Conservation (phyloP, 2,329 filamentous ascomycete genomes). For the Nemania bipapillata region DNA sequence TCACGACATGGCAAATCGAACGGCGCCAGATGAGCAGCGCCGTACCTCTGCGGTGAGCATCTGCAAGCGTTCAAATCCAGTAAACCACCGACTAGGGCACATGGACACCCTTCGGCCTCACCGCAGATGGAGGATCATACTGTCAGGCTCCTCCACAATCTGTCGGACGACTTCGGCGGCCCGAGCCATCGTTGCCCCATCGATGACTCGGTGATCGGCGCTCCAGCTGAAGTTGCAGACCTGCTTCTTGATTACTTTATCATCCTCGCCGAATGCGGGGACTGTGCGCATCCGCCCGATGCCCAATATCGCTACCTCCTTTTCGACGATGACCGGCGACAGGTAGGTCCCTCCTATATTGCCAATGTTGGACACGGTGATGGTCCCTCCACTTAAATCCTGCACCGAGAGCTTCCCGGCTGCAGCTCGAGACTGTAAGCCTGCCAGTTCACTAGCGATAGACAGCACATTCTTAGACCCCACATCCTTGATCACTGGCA, state of each 20-base stretch:
- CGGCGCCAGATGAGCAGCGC: constrained; percentile 11
- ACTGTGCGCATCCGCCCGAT: constrained; percentile 83
- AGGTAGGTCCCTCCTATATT: constrained; percentile 94
- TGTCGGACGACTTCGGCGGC: constrained; percentile 83
- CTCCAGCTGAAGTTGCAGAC: constrained; percentile 95
- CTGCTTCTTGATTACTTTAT: constrained; percentile 76
- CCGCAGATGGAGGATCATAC: constrained; percentile 84
- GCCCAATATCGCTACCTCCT: constrained; percentile 90
- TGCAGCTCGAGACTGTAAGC: constrained; percentile 77
- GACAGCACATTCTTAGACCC: constrained; percentile 78
- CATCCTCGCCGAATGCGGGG: constrained; percentile 76
- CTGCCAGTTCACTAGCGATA: constrained; percentile 78
- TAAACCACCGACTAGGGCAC: constrained; percentile 15
- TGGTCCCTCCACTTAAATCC: constrained; percentile 87
- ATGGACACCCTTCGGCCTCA: constrained; percentile 55
- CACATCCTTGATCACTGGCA: constrained; percentile 90
- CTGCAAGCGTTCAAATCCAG: constrained; percentile 33
- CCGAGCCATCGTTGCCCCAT: constrained; percentile 92
- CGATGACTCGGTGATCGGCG: constrained; percentile 91
- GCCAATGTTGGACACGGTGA: constrained; percentile 96
- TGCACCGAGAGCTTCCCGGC: constrained; percentile 77
- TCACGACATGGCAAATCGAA: constrained; percentile 20
- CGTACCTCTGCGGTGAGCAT: constrained; percentile 23
- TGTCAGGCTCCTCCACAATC: constrained; percentile 84
- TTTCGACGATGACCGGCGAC: constrained; percentile 87